Evolutionary conservation across 2,329 filamentous ascomycete species (phyloP).

Genomic region (Spiromastix sp.): DNA sequence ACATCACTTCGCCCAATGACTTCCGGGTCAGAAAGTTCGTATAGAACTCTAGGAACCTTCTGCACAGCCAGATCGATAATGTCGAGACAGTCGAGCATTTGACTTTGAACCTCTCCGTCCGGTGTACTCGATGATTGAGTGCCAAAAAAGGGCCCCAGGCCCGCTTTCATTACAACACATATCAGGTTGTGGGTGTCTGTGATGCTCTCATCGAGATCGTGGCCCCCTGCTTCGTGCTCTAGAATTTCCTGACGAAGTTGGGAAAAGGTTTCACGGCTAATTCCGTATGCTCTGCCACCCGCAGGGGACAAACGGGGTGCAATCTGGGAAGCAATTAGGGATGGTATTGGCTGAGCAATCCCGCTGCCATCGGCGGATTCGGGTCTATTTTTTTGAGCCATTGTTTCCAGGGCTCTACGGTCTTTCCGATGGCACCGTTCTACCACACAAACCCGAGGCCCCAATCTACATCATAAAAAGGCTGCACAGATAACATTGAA

Average conservation of each 20-base stretch:
- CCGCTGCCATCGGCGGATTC: no score
- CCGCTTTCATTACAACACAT: constrained; percentile 70
- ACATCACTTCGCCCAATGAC: constrained; percentile 36
- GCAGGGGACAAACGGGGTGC: constrained; percentile 77
- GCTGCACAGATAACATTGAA: no score
- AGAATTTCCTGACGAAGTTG: constrained; percentile 59
- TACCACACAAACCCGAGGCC: no score
- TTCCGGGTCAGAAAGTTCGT: constrained; percentile 55
- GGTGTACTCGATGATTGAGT: constrained; percentile 12
- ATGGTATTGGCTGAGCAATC: no score
- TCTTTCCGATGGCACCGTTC: no score
- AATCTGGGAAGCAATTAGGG: no score
- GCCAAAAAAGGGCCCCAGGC: constrained; percentile 55
- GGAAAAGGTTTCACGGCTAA: constrained; percentile 64
- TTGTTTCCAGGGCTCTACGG: no score
- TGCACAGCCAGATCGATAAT: constrained; percentile 66
- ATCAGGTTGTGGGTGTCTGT: constrained; percentile 77
- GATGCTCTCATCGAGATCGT: constrained; percentile 52
- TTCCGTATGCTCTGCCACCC: constrained; percentile 49
- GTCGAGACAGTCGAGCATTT: constrained; percentile 57
- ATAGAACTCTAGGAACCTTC: constrained; percentile 57
- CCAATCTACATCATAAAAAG: no score
- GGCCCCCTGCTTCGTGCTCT: constrained; percentile 33
- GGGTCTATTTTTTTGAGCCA: no score
- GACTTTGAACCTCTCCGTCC: constrained; percentile 38